These are phyloP conservation scores for Auricularia sp. DNA, from an alignment of 768 basidiomycete species.

Conservation along the genomic window DNA sequence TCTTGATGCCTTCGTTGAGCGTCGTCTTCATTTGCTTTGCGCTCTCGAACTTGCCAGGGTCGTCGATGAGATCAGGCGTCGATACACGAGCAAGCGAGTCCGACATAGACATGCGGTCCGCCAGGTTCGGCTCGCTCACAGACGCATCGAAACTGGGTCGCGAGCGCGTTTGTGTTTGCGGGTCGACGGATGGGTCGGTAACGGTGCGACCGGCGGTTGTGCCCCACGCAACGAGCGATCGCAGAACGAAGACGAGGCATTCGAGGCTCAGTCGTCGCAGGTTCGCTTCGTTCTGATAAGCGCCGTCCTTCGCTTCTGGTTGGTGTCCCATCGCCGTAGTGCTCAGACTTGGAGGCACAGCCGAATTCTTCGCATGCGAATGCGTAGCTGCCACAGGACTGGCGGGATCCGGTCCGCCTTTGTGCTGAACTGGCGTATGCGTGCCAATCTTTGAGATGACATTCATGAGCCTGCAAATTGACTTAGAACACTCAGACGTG, in stretches of 20 bases:
- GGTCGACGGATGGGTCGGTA: conserved; percentile 39
- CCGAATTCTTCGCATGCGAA: conserved; percentile 30
- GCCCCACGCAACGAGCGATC: conserved; percentile 88
- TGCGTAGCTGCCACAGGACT: conserved; percentile 50
- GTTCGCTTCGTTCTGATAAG: conserved; percentile 73
- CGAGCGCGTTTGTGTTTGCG: conserved; percentile 27
- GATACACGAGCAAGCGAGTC: conserved; percentile 35
- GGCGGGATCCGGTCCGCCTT: conserved; percentile 39
- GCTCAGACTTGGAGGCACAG: conserved; percentile 54
- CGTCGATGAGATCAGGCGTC: conserved; percentile 78
- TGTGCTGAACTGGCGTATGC: conserved; percentile 40
- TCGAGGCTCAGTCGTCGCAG: conserved; percentile 90
- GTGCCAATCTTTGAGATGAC: conserved; percentile 87
- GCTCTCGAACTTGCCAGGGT: conserved; percentile 85
- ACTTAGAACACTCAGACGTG: background rate
- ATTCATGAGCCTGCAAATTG: conserved; percentile 65
- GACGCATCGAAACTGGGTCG: conserved; percentile 44
- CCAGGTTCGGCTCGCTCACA: conserved; percentile 37
- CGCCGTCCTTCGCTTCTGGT: conserved; percentile 45
- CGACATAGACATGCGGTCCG: conserved; percentile 26
- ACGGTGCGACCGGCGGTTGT: conserved; percentile 36
- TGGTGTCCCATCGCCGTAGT: conserved; percentile 45
- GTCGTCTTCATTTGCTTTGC: conserved; percentile 97
- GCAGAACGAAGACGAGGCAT: conserved; percentile 78
- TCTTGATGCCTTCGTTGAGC: conserved; percentile 87